phyloP scores from a whole-genome alignment of 2,329 filamentous ascomycete genomes.

The Penicillium sp. region DNA sequence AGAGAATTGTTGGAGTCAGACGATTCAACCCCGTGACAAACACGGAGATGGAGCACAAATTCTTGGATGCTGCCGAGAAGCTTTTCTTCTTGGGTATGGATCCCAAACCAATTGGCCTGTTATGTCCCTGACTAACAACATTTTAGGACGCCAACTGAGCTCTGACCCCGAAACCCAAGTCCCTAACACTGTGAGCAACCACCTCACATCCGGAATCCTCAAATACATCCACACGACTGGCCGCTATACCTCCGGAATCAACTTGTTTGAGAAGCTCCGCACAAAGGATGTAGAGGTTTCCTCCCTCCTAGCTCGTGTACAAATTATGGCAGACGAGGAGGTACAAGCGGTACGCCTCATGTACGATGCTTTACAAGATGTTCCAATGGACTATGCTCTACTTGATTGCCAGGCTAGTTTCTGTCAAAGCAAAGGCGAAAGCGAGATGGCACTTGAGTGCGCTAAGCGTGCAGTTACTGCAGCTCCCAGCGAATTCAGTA shows the following conservation, averaged over 20 bases:
- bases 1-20: conserved; percentile 95
- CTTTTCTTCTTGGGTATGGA: conserved; percentile 82
- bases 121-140: conserved; percentile 20
- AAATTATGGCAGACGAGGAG: conserved; percentile 94
- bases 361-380: conserved; percentile 82
- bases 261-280: conserved; percentile 93
- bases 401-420: conserved; percentile 94
- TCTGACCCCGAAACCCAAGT: conserved; percentile 97
- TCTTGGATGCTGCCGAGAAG: conserved; percentile 88
- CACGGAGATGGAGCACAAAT: conserved; percentile 97
- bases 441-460: conserved; percentile 85
- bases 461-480: conserved; percentile 93
- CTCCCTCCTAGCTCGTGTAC: conserved; percentile 83
- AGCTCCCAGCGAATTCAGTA: conserved; percentile 94
- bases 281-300: conserved; percentile 90
- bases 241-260: conserved; percentile 91
- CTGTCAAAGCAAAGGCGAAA: conserved; percentile 80
- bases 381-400: conserved; percentile 97
- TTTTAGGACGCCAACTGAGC: conserved; percentile 82
- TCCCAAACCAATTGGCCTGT: neutral
- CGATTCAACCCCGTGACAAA: conserved; percentile 97
- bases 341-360: conserved; percentile 90
- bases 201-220: conserved; percentile 87
- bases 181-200: conserved; percentile 93
- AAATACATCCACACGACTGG: conserved; percentile 96